These are phyloP conservation scores for Phytophthora tentaculata DNA, from an alignment of 352 stramenopile species.

Conservation along the genomic window DNA sequence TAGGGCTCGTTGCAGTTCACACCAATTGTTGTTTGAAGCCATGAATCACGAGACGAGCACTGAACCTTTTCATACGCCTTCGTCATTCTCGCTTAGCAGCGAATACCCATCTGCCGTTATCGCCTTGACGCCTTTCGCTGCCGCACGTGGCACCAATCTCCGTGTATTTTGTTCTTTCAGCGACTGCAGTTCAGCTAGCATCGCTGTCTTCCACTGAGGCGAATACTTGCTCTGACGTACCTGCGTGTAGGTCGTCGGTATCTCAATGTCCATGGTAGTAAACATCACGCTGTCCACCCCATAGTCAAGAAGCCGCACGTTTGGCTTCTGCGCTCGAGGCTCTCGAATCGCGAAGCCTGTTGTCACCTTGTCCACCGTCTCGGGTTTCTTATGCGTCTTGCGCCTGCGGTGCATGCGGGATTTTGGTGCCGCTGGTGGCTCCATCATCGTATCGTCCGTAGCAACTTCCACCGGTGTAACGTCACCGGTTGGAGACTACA, in stretches of 20 bases:
- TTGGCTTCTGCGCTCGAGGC: not conserved
- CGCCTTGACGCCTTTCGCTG: not conserved
- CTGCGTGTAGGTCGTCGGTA: not conserved
- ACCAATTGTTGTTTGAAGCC: too few species aligned
- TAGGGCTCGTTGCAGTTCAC: too few species aligned
- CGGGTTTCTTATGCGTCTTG: too few species aligned
- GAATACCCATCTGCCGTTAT: not conserved
- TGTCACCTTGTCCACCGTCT: not conserved
- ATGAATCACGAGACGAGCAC: not conserved
- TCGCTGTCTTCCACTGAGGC: too few species aligned
- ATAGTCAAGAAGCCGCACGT: constrained; percentile 8
- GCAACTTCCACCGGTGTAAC: too few species aligned
- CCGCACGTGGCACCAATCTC: not conserved
- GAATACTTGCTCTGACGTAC: too few species aligned
- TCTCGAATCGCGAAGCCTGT: not conserved
- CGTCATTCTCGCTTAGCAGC: not conserved
- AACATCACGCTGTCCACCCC: not conserved
- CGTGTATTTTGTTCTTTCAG: not conserved
- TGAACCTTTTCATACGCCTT: not conserved
- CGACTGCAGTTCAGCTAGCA: not conserved
- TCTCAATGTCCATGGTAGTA: not conserved
- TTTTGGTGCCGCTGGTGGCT: too few species aligned
- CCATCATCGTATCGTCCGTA: too few species aligned
- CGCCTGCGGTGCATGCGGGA: not conserved
- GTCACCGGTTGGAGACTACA: too few species aligned